Evolutionary conservation across 768 basidiomycete genomes (phyloP).

Genomic region (Cyclocybe aegerita): DNA sequence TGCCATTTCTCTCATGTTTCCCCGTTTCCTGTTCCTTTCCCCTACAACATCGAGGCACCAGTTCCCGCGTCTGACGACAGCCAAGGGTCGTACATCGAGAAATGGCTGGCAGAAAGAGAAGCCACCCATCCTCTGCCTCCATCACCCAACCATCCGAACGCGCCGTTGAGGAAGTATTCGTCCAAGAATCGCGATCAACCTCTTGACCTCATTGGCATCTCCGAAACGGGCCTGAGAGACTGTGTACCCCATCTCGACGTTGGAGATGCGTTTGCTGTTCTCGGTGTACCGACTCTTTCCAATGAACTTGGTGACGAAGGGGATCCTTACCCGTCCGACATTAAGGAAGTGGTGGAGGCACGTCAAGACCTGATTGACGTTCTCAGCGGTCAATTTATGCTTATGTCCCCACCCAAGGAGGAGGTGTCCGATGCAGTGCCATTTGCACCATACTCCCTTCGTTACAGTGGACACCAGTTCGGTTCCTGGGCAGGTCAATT

Average conservation of each 20-base stretch:
- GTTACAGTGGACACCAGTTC: constrained; percentile 93
- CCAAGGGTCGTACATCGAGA: constrained; percentile 66
- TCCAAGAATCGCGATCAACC: constrained; percentile 49
- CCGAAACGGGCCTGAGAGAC: constrained; percentile 66
- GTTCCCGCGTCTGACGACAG: constrained; percentile 39
- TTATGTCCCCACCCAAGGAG: constrained; percentile 47
- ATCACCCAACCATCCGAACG: constrained; percentile 20
- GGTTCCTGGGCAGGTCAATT: constrained; percentile 92
- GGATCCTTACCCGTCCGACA: constrained; percentile 26
- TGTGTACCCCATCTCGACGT: constrained; percentile 85
- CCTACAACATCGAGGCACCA: constrained; percentile 69
- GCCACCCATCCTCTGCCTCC: constrained; percentile 34
- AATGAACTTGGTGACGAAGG: constrained; percentile 36
- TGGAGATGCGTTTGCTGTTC: constrained; percentile 72
- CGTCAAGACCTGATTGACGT: constrained; percentile 80
- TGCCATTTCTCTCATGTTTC: constrained; percentile 81
- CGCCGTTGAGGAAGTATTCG: constrained; percentile 48
- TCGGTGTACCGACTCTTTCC: constrained; percentile 61
- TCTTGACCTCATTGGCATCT: constrained; percentile 69
- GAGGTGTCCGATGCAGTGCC: constrained; percentile 12
- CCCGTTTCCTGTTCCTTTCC: constrained; percentile 82
- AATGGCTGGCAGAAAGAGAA: constrained; percentile 73
- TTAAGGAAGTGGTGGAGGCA: constrained; percentile 38
- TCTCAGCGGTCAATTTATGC: constrained; percentile 71
- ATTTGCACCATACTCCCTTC: constrained; percentile 82